Conservation (phyloP, 2,329 filamentous ascomycete genomes). For the Arthroderma sp. region DNA sequence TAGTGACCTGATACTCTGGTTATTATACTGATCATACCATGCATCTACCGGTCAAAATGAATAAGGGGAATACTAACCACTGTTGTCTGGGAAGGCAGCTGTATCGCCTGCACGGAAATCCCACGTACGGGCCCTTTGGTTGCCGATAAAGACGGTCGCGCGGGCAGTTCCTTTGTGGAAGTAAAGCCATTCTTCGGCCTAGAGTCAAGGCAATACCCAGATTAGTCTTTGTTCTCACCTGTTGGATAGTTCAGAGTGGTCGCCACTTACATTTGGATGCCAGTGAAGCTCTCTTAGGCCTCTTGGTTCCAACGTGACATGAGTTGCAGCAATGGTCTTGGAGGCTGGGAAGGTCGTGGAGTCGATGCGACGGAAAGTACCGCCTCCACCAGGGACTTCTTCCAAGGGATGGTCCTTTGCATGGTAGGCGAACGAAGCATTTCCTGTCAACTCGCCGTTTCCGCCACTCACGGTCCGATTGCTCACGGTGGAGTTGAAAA, state of each 20-base stretch:
- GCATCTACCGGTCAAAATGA: not conserved
- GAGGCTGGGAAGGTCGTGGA: slow-evolving; percentile 53
- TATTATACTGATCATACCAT: not conserved
- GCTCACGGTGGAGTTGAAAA: slow-evolving; percentile 44
- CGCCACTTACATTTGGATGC: slow-evolving; percentile 48
- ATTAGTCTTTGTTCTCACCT: not conserved
- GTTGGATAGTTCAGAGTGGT: not conserved
- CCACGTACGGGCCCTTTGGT: slow-evolving; percentile 49
- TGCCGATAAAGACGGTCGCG: slow-evolving; percentile 53
- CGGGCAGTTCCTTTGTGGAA: slow-evolving; percentile 51
- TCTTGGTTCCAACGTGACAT: slow-evolving; percentile 51
- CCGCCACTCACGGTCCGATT: slow-evolving; percentile 36
- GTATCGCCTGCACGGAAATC: slow-evolving; percentile 56
- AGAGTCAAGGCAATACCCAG: not conserved
- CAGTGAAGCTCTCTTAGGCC: slow-evolving; percentile 55
- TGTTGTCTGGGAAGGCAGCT: slow-evolving; percentile 54
- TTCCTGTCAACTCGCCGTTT: slow-evolving; percentile 39
- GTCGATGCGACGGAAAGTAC: slow-evolving; percentile 51
- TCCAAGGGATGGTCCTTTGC: slow-evolving; percentile 44
- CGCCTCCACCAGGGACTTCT: slow-evolving; percentile 47
- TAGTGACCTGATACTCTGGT: slow-evolving; percentile 40
- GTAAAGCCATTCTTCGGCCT: slow-evolving; percentile 60
- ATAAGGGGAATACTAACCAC: slow-evolving; percentile 19
- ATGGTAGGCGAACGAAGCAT: slow-evolving; percentile 50
- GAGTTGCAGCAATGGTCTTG: slow-evolving; percentile 52